phyloP scores from a whole-genome alignment of 306 rosid species.

The Cercis canadensis region DNA sequence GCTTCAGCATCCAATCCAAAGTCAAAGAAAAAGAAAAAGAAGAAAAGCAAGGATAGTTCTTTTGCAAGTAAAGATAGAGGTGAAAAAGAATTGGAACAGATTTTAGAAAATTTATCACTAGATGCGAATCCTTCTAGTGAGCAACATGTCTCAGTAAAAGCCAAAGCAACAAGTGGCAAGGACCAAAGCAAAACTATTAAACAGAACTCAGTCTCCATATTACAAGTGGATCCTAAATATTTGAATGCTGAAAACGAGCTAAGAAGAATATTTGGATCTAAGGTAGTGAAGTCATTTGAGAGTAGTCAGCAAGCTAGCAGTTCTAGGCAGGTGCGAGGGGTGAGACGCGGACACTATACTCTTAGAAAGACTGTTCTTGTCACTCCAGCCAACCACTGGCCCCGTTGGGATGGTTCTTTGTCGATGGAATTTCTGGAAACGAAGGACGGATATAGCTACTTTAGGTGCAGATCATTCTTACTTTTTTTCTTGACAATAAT shows the following conservation, averaged over 20 bases:
- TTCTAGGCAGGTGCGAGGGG: constrained; percentile 84
- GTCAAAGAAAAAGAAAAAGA: constrained; percentile 91
- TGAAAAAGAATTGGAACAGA: constrained; percentile 61
- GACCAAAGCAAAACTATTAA: constrained; percentile 43
- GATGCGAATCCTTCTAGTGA: constrained; percentile 41
- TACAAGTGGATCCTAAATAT: constrained; percentile 83
- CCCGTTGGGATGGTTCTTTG: constrained; percentile 87
- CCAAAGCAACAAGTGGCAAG: constrained; percentile 40
- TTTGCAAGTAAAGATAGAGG: constrained; percentile 42
- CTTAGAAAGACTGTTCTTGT: constrained; percentile 58
- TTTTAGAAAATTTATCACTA: constrained; percentile 63
- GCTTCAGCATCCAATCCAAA: constrained; percentile 55
- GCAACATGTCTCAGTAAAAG: constrained; percentile 37
- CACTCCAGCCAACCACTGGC: no score
- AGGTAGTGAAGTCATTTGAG: constrained; percentile 92
- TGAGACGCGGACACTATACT: constrained; percentile 65
- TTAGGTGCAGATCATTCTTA: no score
- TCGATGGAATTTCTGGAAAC: constrained; percentile 58
- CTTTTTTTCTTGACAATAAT: constrained; percentile 46
- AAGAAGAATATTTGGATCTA: constrained; percentile 90
- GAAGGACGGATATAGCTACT: no score
- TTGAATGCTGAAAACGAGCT: constrained; percentile 93
- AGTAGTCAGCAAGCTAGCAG: constrained; percentile 74
- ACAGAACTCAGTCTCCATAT: constrained; percentile 41
- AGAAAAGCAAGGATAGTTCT: constrained; percentile 67